Evolutionary conservation across 768 basidiomycete species (phyloP).

Genomic region (Agaricus subrufescens): DNA sequence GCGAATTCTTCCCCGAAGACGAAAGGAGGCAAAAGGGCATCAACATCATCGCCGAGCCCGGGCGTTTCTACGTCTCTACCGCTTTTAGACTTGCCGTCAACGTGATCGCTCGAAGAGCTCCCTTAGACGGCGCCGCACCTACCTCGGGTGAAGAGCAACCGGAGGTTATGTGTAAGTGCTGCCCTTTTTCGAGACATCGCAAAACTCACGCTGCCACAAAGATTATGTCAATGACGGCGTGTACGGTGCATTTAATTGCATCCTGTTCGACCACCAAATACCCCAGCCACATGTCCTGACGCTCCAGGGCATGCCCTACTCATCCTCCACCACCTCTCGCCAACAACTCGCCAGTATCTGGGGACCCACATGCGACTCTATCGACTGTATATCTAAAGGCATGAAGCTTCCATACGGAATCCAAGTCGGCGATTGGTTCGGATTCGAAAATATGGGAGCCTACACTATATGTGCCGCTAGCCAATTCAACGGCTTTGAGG

Average conservation of each 20-base stretch:
- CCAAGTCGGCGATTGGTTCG: conserved; percentile 94
- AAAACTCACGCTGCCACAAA: conserved; percentile 25
- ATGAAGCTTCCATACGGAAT: conserved; percentile 62
- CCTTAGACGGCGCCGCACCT: conserved; percentile 23
- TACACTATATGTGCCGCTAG: conserved; percentile 98
- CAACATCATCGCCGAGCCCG: conserved; percentile 92
- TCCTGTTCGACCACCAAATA: conserved; percentile 91
- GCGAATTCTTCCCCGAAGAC: conserved; percentile 73
- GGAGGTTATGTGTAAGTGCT: conserved; percentile 80
- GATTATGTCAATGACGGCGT: conserved; percentile 99
- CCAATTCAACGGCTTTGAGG: conserved; percentile 89
- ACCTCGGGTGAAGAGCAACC: conserved; percentile 30
- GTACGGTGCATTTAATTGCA: conserved; percentile 95
- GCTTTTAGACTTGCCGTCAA: conserved; percentile 92
- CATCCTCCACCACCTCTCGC: conserved; percentile 31
- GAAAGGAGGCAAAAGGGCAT: conserved; percentile 50
- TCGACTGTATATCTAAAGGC: conserved; percentile 81
- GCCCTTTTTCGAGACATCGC: conserved; percentile 3
- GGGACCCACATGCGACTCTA: conserved; percentile 98
- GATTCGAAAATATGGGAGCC: conserved; percentile 98
- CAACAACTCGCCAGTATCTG: conserved; percentile 69
- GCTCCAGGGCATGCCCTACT: conserved; percentile 62
- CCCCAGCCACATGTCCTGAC: conserved; percentile 74
- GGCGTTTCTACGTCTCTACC: conserved; percentile 87
- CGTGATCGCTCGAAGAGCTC: conserved; percentile 85